Percentiles rank a stretch among this genome's conserved stretches.
Evolutionary conservation across 2,329 filamentous ascomycete genomes (phyloP).

Genomic region (Pyrenophora graminea): DNA sequence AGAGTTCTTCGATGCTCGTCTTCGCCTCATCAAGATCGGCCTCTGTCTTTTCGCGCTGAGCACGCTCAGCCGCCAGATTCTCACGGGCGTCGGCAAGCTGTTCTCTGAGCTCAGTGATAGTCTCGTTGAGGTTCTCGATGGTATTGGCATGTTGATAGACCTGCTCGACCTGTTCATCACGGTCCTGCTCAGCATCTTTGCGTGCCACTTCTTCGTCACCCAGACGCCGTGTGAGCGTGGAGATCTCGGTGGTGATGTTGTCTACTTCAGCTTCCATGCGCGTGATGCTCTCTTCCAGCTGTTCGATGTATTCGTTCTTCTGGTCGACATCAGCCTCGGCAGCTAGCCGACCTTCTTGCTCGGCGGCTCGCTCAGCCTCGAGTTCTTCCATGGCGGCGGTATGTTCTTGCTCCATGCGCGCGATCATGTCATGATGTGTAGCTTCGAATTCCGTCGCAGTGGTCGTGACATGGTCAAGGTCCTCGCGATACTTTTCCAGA

Average conservation of each 20-base stretch:
- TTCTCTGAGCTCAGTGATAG: slow-evolving; percentile 46
- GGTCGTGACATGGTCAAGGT: slow-evolving; percentile 44
- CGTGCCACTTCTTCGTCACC: slow-evolving; percentile 39
- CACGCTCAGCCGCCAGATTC: slow-evolving; percentile 48
- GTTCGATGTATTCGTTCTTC: slow-evolving; percentile 46
- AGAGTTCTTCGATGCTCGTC: slow-evolving; percentile 47
- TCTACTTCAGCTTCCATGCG: slow-evolving; percentile 46
- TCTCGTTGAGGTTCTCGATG: slow-evolving; percentile 37
- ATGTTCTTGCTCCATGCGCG: slow-evolving; percentile 47
- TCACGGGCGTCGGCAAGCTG: slow-evolving; percentile 46
- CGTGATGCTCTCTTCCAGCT: slow-evolving; percentile 46
- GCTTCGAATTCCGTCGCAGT: slow-evolving; percentile 48
- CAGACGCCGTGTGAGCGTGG: slow-evolving; percentile 41
- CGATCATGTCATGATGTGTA: slow-evolving; percentile 44
- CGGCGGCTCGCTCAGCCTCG: slow-evolving; percentile 43
- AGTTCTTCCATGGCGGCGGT: slow-evolving; percentile 43
- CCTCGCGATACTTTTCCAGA: slow-evolving; percentile 46
- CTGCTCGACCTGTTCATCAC: slow-evolving; percentile 42
- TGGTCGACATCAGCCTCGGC: slow-evolving; percentile 48
- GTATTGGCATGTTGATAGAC: slow-evolving; percentile 44
- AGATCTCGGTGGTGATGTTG: slow-evolving; percentile 36
- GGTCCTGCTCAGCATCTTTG: slow-evolving; percentile 44
- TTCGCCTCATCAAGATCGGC: slow-evolving; percentile 50
- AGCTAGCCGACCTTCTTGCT: slow-evolving; percentile 43
- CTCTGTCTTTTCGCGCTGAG: slow-evolving; percentile 52